These are phyloP conservation scores for Exophiala oligosperma DNA, from an alignment of 2,329 filamentous ascomycete genomes.

Conservation along the genomic window DNA sequence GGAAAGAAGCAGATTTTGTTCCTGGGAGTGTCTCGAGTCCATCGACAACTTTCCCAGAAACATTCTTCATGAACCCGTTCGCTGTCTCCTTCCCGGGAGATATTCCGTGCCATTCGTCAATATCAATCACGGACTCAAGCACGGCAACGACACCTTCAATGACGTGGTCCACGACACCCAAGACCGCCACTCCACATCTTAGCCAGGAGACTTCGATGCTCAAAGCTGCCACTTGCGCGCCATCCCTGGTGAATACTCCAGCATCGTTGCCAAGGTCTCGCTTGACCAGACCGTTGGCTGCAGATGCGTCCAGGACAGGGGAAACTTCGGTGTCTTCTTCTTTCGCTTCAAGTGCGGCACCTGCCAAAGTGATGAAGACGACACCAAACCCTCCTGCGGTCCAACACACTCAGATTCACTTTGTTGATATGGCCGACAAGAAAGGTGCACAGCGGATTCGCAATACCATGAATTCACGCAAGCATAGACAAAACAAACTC, in stretches of 20 bases:
- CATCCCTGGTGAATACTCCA: not conserved
- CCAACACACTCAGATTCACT: constrained; percentile 23
- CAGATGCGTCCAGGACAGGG: not conserved
- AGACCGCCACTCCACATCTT: not conserved
- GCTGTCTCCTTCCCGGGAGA: constrained; percentile 27
- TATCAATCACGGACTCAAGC: not conserved
- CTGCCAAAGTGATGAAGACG: not conserved
- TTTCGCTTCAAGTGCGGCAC: not conserved
- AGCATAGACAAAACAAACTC: constrained; percentile 29
- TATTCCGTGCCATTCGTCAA: constrained; percentile 18
- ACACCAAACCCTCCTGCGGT: not conserved
- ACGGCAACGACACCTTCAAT: not conserved
- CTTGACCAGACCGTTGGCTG: not conserved
- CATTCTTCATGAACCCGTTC: constrained; percentile 27
- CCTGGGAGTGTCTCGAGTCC: too few species aligned
- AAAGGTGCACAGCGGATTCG: constrained; percentile 27
- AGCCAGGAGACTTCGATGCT: not conserved
- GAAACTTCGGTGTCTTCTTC: not conserved
- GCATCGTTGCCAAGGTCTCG: not conserved
- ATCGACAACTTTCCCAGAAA: constrained; percentile 15
- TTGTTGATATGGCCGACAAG: constrained; percentile 29
- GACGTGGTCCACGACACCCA: too few species aligned
- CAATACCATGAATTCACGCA: constrained; percentile 30
- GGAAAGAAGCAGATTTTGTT: too few species aligned
- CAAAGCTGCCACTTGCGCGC: not conserved